Evolutionary conservation across 2,329 filamentous ascomycete genomes (phyloP), one percentile per base, ranked within the genome.

Genomic region (Fusarium cyanostomum): DNA sequence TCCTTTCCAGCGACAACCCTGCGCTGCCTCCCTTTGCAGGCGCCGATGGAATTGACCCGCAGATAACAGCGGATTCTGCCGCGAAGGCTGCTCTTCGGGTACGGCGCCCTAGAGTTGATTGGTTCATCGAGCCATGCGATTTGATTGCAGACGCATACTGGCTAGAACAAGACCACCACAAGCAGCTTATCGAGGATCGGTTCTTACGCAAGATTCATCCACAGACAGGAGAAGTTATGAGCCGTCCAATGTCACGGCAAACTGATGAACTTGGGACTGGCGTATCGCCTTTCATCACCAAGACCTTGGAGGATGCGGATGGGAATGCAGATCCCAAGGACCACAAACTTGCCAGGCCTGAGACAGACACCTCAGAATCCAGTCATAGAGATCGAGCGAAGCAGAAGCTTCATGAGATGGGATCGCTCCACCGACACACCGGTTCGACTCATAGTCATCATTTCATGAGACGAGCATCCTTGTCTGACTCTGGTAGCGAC

Each of bases 111-210:
- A 86, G 92, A 57, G 87, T 93, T 21, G 93, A 96, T 71, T 98
- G 95, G 95, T 84, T 86, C 34, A 86, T 94, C 15, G 86, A 90
- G 39, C 92, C 94, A 1, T 89, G 91, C 53, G 94, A 98, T 73
- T 84, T 97, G 75, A 80, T 98, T 42, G 94, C 94, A 5, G 95
- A 99, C 78, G 84, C 90, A 1, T 92, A 94, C 71, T 99, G 95
- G 95, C 79, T 96, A 18, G 92, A 97, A 73, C 88, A 94, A 70
- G 86, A 85, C 28, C 82, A 89, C 56, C 93, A 97, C 75, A 96
- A 94, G 74, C 84, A 83, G 49, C 81, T 93, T 26, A 89, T 97
- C 37, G 91, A 96, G 72, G 91, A 97, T 75, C 87, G 88, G 12
- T 81, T 92, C 69, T 92, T 92, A 71, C 84, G 86, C 43, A 89